A percentile compares a stretch with the other conserved stretches of the same genome.
phyloP scores from a whole-genome alignment of 2,329 filamentous ascomycete genomes.

The Monosporascus sp. region DNA sequence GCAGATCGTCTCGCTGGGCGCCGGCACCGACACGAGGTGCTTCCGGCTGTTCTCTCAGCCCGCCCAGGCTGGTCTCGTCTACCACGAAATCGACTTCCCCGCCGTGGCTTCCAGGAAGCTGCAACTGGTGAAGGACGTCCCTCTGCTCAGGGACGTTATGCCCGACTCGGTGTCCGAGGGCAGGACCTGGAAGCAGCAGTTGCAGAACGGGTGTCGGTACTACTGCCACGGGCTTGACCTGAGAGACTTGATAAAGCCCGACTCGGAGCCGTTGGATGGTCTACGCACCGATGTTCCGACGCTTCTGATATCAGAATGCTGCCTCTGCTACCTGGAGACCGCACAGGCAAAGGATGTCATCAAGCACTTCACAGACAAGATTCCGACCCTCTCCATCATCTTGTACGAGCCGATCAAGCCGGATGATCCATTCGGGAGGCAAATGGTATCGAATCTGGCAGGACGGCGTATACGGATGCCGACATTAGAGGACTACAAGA shows the following conservation, averaged over 20 bases:
- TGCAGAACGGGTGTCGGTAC: constrained; percentile 38
- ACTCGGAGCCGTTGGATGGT: constrained; percentile 31
- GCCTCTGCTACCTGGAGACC: constrained; percentile 79
- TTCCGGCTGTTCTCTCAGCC: constrained; percentile 64
- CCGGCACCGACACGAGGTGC: constrained; percentile 86
- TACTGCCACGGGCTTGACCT: constrained; percentile 66
- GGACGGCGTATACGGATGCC: constrained; percentile 79
- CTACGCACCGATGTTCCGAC: constrained; percentile 64
- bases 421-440: constrained; percentile 79
- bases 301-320: constrained; percentile 89
- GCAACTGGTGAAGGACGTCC: constrained; percentile 42
- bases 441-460: constrained; percentile 88
- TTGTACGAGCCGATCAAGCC: constrained; percentile 89
- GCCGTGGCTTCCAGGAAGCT: constrained; percentile 67
- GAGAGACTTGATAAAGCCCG: constrained; percentile 44
- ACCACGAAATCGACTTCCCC: constrained; percentile 91
- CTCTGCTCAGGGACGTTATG: constrained; percentile 35
- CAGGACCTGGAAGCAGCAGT: constrained; percentile 36
- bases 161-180: constrained; percentile 24
- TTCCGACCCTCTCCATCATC: constrained; percentile 52
- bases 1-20: constrained; percentile 89
- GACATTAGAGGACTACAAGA: constrained; percentile 69
- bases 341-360: constrained; percentile 60
- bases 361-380: constrained; percentile 54
- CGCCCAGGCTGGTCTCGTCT: constrained; percentile 48